phyloP scores from a whole-genome alignment of 1,284 basidiomycete species.

The Sporisorium graminicola region DNA sequence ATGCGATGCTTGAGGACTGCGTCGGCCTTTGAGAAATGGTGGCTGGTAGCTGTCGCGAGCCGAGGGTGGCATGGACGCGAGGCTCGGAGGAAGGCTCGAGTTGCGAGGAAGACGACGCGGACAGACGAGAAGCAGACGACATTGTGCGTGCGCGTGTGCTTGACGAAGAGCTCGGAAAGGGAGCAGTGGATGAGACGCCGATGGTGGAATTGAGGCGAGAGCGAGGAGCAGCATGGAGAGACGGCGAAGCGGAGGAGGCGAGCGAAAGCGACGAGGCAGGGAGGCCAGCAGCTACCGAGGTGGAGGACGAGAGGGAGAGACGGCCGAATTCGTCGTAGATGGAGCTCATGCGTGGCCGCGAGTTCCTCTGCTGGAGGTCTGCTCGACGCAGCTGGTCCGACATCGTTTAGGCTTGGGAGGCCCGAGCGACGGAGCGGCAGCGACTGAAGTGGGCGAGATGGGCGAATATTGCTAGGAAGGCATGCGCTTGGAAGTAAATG shows the following conservation, averaged over 20 bases:
- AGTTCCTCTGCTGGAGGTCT: slow-evolving; percentile 17
- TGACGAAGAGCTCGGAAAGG: slow-evolving; percentile 24
- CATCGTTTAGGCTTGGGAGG: slow-evolving; percentile 12
- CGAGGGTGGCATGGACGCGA: slow-evolving; percentile 28
- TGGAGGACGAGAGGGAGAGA: slow-evolving; percentile 15
- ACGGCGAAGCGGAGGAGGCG: slow-evolving; percentile 11
- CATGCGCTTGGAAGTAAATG: slow-evolving; percentile 13
- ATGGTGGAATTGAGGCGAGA: slow-evolving; percentile 38
- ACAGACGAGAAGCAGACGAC: slow-evolving; percentile 30
- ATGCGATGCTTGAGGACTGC: slow-evolving; percentile 8
- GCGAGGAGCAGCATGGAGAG: slow-evolving; percentile 11
- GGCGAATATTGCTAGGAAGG: neutral
- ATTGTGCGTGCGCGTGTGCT: slow-evolving; percentile 30
- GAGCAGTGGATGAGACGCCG: slow-evolving; percentile 13
- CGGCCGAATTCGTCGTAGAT: slow-evolving; percentile 26
- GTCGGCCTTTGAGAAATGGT: slow-evolving; percentile 12
- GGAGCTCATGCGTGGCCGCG: slow-evolving; percentile 31
- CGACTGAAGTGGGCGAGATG: slow-evolving; percentile 8
- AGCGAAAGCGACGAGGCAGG: slow-evolving; percentile 13
- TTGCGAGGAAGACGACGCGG: slow-evolving; percentile 9
- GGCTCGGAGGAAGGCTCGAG: slow-evolving; percentile 11
- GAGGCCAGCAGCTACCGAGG: slow-evolving; percentile 15
- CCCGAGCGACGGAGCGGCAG: slow-evolving; percentile 4
- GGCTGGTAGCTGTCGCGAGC: slow-evolving; percentile 16
- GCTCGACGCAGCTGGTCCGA: slow-evolving; percentile 28